Base-by-base conservation (phyloP, 2,329 filamentous ascomycete species). In the Dactylonectria estremocensis region DNA sequence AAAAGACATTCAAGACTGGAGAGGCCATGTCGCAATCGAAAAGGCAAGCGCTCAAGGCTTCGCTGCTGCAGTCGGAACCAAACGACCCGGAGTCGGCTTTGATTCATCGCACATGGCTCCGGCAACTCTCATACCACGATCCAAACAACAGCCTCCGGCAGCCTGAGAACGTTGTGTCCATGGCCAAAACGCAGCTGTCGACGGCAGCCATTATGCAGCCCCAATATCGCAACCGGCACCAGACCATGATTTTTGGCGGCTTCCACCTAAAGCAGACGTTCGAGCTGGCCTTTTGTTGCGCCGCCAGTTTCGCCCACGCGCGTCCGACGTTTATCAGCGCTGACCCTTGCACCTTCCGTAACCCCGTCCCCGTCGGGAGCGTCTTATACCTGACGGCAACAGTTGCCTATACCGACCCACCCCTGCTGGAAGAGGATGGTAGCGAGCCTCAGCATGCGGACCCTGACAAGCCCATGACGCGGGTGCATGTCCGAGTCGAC, bases 181-280 rank as follows among this genome's bases (percentile, higher is more conserved):
- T 78, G 77, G 67, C 72, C 6, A 74, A 76, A 9, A 78, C 77
- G 0, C 68, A 72, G n/a, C 48, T 78, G 1, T 75, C 73, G 0
- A 77, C 77, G 0, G 77, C 77, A 3, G 68, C 73, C 2, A 78
- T 78, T 1, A 78, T 78, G 77, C 77, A 78, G 10, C 77, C 77
- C 1, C 77, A 78, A 16, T 77, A 74, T 14, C 66, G 77, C 2
- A 78, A 78, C 14, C 66, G 77, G 1, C 77, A 78, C 28, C 76
- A 78, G 45, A 74, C 72, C 3, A 78, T 78, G 77, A 76, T 78
- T 6, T 78, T 78, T 58, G 77, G 77, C 16, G 77, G 77, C 0
- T 78, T 77, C 28, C 77, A 77, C 31, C 61, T 78, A 2, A 78
- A 78, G 64, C 77, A 78, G 49, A 78, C 77, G 0, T 78, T 78